Conservation (phyloP, 192 early-diverging fungal genomes). For the Gryganskiella cystojenkinii region DNA sequence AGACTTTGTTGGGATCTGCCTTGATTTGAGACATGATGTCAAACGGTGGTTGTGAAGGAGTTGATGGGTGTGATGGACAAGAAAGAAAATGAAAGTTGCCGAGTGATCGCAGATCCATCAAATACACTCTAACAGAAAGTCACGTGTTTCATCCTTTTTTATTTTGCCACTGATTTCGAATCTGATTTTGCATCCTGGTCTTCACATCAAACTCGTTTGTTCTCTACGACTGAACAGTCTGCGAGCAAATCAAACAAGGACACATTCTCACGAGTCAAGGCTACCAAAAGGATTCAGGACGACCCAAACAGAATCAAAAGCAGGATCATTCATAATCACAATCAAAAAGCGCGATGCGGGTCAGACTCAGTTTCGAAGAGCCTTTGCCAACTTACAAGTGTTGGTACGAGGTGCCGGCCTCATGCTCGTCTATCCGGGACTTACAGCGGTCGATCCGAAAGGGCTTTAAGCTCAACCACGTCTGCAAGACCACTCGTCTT, state of each 20-base stretch:
- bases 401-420: slow-evolving; percentile 46
- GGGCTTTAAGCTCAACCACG: slow-evolving; percentile 26
- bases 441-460: slow-evolving; percentile 40
- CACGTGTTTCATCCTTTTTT: not conserved
- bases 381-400: slow-evolving; percentile 47
- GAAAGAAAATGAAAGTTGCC: not conserved
- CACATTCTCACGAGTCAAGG: not conserved
- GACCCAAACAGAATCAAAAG: not conserved
- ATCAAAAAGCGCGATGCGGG: slow-evolving; percentile 15
- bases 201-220: too few species aligned
- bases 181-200: not conserved
- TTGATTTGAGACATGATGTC: slow-evolving; percentile 55
- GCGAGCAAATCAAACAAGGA: too few species aligned
- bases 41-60: not conserved
- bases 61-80: not conserved
- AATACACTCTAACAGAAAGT: too few species aligned
- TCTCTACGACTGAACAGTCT: too few species aligned
- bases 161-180: not conserved
- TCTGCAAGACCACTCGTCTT: slow-evolving; percentile 43
- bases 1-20: slow-evolving; percentile 69
- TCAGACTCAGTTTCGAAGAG: slow-evolving; percentile 37
- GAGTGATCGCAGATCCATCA: too few species aligned
- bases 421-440: slow-evolving; percentile 34
- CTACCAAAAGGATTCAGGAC: not conserved
- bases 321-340: too few species aligned